Evolutionary conservation across 129 eudicot genomes (phyloP).

Genomic region (Rutidosis leptorrhynchoides): DNA sequence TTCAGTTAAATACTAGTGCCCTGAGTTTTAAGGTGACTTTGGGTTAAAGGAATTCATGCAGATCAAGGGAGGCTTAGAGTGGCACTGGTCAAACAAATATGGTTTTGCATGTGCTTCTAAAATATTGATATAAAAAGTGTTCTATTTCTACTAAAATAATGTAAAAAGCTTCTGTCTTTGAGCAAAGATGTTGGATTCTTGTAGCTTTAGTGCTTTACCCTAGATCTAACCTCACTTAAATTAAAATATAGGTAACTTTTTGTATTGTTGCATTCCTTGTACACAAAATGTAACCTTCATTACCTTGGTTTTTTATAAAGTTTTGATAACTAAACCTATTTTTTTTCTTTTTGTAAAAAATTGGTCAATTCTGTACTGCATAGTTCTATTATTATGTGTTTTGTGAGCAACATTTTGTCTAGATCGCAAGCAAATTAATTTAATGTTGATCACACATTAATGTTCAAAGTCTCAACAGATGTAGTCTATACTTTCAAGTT

Average conservation of each 20-base stretch:
- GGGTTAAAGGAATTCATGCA: background rate
- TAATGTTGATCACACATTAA: too few species aligned
- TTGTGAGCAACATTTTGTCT: background rate
- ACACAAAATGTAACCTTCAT: background rate
- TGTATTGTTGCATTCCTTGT: background rate
- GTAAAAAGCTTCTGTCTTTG: constrained; percentile 23
- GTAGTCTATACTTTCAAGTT: too few species aligned
- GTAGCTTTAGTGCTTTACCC: constrained; percentile 25
- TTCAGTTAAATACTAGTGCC: background rate
- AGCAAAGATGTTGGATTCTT: constrained; percentile 32
- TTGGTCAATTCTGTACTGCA: background rate
- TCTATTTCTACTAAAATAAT: constrained; percentile 5
- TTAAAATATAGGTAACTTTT: constrained; percentile 5
- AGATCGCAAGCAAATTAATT: too few species aligned
- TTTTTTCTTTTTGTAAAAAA: background rate
- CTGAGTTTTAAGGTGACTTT: constrained; percentile 30
- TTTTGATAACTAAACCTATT: background rate
- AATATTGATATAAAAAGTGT: background rate
- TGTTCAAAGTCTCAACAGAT: too few species aligned
- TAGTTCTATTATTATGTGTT: too few species aligned
- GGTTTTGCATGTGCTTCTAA: constrained; percentile 25
- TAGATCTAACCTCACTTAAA: constrained; percentile 21
- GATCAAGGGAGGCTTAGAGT: constrained; percentile 21
- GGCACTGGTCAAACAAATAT: constrained; percentile 26
- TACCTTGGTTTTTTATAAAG: constrained; percentile 1